These are phyloP conservation scores for Cylindrotheca closterium DNA, from an alignment of 108 stramenopile genomes.

Conservation along the genomic window DNA sequence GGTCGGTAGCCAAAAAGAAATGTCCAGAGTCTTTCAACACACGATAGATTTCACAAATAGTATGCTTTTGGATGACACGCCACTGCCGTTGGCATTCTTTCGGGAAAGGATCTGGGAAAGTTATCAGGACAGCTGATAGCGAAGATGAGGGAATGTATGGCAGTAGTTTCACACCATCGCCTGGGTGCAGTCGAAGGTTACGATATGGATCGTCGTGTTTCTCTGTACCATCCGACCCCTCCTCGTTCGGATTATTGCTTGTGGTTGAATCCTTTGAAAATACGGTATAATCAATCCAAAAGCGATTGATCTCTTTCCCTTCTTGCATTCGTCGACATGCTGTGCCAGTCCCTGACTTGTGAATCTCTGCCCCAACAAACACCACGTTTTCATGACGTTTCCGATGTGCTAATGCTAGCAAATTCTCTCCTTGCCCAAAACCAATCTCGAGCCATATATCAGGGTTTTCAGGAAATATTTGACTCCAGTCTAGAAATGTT, in stretches of 20 bases:
- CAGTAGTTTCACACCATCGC: conserved; percentile 70
- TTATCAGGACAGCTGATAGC: conserved; percentile 54
- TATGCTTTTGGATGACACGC: conserved; percentile 55
- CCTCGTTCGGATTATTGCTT: neutral
- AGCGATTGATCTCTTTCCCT: neutral
- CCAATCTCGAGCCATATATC: conserved; percentile 73
- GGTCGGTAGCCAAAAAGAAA: conserved; percentile 74
- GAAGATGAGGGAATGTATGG: conserved; percentile 43
- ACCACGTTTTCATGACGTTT: conserved; percentile 21
- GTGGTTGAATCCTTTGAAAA: neutral
- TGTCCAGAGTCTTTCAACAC: conserved; percentile 41
- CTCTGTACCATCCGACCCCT: neutral
- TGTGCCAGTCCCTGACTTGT: conserved; percentile 53
- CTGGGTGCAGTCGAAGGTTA: conserved; percentile 60
- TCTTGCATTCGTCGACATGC: conserved; percentile 47
- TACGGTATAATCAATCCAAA: conserved; percentile 6
- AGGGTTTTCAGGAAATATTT: conserved; percentile 14
- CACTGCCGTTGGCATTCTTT: conserved; percentile 38
- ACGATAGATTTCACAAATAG: conserved; percentile 43
- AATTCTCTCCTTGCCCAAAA: conserved; percentile 68
- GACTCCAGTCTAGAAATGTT: conserved; percentile 27
- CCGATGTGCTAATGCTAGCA: conserved; percentile 52
- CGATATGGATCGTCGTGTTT: conserved; percentile 12
- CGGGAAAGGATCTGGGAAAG: conserved; percentile 80
- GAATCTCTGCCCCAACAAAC: conserved; percentile 66